These are phyloP conservation scores for Trichopus zeylanicus DNA, from an alignment of 116 monocot species.

Conservation along the genomic window DNA sequence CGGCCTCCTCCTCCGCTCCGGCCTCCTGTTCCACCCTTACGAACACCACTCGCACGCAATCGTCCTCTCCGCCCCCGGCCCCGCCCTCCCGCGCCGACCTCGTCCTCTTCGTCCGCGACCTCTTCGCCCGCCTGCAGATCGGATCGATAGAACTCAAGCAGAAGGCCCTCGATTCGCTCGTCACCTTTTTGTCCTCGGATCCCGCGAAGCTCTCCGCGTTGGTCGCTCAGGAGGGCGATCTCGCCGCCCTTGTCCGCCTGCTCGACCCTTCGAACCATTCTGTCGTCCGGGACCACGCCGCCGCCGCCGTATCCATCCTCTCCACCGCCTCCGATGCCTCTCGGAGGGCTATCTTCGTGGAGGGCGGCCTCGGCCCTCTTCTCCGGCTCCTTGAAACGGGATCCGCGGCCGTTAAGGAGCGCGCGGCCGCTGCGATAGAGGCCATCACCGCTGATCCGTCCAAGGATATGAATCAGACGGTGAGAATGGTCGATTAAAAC, in stretches of 20 bases:
- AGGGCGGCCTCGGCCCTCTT: constrained; percentile 71
- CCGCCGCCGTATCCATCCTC: constrained; percentile 33
- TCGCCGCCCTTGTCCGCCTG: constrained; percentile 43
- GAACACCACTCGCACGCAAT: constrained; percentile 30
- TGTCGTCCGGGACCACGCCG: constrained; percentile 45
- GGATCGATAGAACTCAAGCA: constrained; percentile 59
- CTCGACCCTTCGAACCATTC: constrained; percentile 49
- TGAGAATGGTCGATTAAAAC: too few species aligned
- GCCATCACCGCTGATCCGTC: constrained; percentile 52
- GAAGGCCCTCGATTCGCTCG: constrained; percentile 63
- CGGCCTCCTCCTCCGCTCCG: constrained; percentile 50
- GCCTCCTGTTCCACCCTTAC: constrained; percentile 19
- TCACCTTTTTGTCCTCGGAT: constrained; percentile 36
- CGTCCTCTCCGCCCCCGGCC: constrained; percentile 43
- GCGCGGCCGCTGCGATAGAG: constrained; percentile 47
- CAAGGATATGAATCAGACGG: constrained; percentile 71
- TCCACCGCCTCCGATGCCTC: constrained; percentile 48
- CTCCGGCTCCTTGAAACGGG: constrained; percentile 63
- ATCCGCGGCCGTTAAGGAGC: constrained; percentile 28
- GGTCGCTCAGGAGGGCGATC: constrained; percentile 46
- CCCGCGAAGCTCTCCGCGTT: constrained; percentile 27
- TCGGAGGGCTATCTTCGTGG: constrained; percentile 51
- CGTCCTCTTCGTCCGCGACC: constrained; percentile 57
- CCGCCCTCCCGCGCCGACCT: too few species aligned
- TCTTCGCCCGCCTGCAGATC: constrained; percentile 77